These are phyloP conservation scores for Chrysanthemum seticuspe DNA, from an alignment of 129 eudicot species.

Conservation along the genomic window DNA sequence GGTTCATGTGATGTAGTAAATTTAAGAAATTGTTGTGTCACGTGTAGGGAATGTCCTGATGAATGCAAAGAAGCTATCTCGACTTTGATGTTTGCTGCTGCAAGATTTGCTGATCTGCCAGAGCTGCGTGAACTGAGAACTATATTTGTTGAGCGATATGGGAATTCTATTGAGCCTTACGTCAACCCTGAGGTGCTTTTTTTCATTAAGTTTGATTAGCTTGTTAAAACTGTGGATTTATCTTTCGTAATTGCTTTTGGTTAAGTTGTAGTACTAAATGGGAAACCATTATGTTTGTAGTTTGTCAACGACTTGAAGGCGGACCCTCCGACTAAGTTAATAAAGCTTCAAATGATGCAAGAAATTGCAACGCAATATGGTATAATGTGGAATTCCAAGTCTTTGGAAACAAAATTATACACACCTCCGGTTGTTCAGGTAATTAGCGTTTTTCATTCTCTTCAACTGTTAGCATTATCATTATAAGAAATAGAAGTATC, in stretches of 20 bases:
- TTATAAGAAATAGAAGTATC: background rate
- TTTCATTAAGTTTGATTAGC: background rate
- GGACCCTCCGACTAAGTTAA: conserved; percentile 49
- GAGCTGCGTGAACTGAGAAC: conserved; percentile 74
- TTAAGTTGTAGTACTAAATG: conserved; percentile 16
- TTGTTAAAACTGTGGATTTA: background rate
- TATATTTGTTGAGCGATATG: conserved; percentile 65
- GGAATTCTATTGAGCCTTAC: conserved; percentile 54
- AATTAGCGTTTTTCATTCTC: conserved; percentile 4
- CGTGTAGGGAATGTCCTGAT: conserved; percentile 79
- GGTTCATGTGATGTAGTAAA: background rate
- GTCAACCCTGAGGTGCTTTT: conserved; percentile 63
- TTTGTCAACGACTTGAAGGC: conserved; percentile 60
- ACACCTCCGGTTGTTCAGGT: conserved; percentile 51
- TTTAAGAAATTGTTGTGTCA: conserved; percentile 3
- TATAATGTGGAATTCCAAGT: conserved; percentile 59
- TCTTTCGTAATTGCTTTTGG: background rate
- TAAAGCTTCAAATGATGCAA: conserved; percentile 69
- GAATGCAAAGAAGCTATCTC: conserved; percentile 76
- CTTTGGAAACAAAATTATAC: conserved; percentile 53
- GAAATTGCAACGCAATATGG: conserved; percentile 65
- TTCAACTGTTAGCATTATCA: conserved; percentile 4
- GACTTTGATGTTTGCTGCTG: conserved; percentile 83
- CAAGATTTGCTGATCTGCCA: conserved; percentile 91
- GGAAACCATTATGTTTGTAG: conserved; percentile 27